phyloP scores from a whole-genome alignment of 345 rosid species.

The Crucihimalaya himalaica region DNA sequence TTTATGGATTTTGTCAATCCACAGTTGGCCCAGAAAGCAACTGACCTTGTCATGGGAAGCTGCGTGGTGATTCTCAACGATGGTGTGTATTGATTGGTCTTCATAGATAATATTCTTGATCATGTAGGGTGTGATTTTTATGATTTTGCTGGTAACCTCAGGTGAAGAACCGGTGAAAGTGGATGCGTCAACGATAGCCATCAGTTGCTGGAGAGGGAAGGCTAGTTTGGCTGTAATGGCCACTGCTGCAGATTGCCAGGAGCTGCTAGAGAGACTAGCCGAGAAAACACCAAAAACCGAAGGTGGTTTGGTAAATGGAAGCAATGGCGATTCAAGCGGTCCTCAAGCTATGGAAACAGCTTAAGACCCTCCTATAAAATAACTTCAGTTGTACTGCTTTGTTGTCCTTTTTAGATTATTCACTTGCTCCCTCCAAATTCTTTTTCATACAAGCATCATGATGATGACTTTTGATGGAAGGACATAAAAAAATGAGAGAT shows the following conservation, averaged over 20 bases:
- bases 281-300: constrained; percentile 43
- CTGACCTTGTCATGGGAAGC: constrained; percentile 77
- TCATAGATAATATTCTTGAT: neutral
- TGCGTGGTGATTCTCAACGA: constrained; percentile 66
- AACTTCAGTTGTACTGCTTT: neutral
- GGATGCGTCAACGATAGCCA: constrained; percentile 67
- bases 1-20: constrained; percentile 70
- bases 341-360: constrained; percentile 35
- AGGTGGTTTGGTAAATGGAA: constrained; percentile 15
- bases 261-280: constrained; percentile 69
- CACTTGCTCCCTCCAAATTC: neutral
- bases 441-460: constrained; percentile 5
- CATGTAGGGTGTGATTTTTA: neutral
- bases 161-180: constrained; percentile 46
- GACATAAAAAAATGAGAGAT: neutral
- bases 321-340: constrained; percentile 28
- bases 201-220: constrained; percentile 95
- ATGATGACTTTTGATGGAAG: constrained; percentile 8
- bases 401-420: neutral
- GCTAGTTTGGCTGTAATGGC: constrained; percentile 82
- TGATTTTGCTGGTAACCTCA: constrained; percentile 18
- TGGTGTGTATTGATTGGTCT: constrained; percentile 48
- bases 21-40: constrained; percentile 66
- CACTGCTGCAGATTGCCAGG: constrained; percentile 80
- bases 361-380: neutral